Evolutionary conservation across 2,329 filamentous ascomycete species (phyloP).

Genomic region (Penicillium sp.): DNA sequence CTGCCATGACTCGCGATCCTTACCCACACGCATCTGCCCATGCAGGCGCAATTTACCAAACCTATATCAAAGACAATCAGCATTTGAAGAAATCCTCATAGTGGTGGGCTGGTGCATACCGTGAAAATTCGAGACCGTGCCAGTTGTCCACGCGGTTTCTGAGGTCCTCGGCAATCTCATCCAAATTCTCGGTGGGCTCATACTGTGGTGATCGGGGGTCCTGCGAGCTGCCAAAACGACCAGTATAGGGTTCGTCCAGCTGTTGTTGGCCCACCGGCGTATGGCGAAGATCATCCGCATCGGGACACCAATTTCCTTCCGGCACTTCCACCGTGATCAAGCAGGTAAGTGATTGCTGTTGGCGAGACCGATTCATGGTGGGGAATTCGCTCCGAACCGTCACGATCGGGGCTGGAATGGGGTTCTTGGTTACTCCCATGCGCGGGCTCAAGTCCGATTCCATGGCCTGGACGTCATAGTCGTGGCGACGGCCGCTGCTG

Average conservation of each 20-base stretch:
- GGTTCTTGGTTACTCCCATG: conserved; percentile 63
- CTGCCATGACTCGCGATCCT: conserved; percentile 95
- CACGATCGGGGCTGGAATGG: conserved; percentile 85
- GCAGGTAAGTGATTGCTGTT: conserved; percentile 92
- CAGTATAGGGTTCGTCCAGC: conserved; percentile 51
- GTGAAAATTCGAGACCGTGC: conserved; percentile 89
- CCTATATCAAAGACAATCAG: conserved; percentile 38
- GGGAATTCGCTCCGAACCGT: conserved; percentile 95
- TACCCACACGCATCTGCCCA: conserved; percentile 85
- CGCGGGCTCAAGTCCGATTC: conserved; percentile 74
- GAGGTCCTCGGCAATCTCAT: conserved; percentile 79
- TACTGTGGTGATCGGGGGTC: conserved; percentile 60
- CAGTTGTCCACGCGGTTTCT: conserved; percentile 91
- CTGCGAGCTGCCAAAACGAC: conserved; percentile 38
- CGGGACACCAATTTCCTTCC: conserved; percentile 82
- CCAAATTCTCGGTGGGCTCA: conserved; percentile 68
- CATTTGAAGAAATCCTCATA: neutral
- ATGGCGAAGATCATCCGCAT: conserved; percentile 67
- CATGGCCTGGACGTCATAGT: conserved; percentile 96
- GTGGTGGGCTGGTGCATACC: conserved; percentile 45
- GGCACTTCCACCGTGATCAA: conserved; percentile 89
- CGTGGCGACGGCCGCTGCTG: conserved; percentile 66
- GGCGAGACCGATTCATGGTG: conserved; percentile 81
- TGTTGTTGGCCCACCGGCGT: conserved; percentile 48
- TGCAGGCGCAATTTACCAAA: conserved; percentile 90